Evolutionary conservation across 306 rosid genomes (phyloP).

Genomic region (Prunus armeniaca): DNA sequence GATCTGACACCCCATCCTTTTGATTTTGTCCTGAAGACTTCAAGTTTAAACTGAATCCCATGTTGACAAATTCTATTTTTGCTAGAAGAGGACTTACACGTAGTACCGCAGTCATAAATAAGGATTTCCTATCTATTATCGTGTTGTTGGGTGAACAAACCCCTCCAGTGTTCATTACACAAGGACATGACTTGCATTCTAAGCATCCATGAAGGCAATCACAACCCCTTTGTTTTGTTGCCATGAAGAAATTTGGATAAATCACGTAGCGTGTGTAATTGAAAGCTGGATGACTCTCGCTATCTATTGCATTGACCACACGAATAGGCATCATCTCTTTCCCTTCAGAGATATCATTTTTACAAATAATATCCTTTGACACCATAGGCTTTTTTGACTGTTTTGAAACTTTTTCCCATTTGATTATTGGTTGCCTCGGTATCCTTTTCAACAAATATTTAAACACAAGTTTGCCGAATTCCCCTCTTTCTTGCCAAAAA

Average conservation of each 20-base stretch:
- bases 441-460: constrained; percentile 25
- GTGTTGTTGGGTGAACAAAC: constrained; percentile 1
- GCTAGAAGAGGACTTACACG: constrained; percentile 35
- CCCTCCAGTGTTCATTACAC: constrained; percentile 34
- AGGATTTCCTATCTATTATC: background rate
- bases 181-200: constrained; percentile 17
- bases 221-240: background rate
- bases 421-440: constrained; percentile 11
- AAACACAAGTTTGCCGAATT: constrained; percentile 33
- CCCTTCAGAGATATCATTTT: constrained; percentile 34
- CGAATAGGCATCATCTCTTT: constrained; percentile 38
- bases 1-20: constrained; percentile 54
- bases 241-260: constrained; percentile 3
- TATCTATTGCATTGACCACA: background rate
- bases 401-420: background rate
- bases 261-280: constrained; percentile 7
- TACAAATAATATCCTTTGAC: background rate
- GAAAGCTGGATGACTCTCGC: constrained; percentile 7
- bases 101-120: constrained; percentile 35
- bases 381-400: background rate
- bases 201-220: constrained; percentile 23
- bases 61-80: constrained; percentile 24
- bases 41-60: constrained; percentile 32
- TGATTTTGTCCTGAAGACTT: constrained; percentile 25
- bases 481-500: constrained; percentile 23